Evolutionary conservation across 225 moss, liverwort and hornwort genomes (phyloP).

Genomic region (Anthoceros angustus): DNA sequence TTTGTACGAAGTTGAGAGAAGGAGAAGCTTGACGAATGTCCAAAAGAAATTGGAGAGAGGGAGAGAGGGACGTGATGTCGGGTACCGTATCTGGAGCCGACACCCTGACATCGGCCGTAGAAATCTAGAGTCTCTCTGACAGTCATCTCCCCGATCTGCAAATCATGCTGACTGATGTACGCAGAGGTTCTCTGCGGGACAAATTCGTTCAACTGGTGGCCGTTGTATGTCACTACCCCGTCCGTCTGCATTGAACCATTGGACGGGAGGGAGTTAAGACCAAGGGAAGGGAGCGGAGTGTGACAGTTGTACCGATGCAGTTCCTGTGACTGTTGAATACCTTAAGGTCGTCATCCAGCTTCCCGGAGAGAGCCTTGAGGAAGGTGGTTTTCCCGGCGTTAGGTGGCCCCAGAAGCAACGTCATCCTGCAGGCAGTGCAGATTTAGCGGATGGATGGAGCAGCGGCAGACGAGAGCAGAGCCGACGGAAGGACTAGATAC

Average conservation of each 20-base stretch:
- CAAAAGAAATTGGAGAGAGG: not conserved
- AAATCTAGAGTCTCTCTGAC: constrained; percentile 31
- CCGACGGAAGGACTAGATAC: not conserved
- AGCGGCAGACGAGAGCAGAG: not conserved
- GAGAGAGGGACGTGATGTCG: not conserved
- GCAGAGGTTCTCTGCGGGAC: constrained; percentile 19
- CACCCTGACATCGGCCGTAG: constrained; percentile 26
- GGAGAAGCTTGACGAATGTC: too few species aligned
- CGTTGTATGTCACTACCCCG: constrained; percentile 25
- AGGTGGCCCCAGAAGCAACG: constrained; percentile 25
- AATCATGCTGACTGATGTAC: constrained; percentile 26
- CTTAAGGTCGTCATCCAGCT: constrained; percentile 11
- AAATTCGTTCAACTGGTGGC: constrained; percentile 18
- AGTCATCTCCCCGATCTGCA: constrained; percentile 23
- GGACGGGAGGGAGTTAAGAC: not conserved
- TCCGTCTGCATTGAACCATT: constrained; percentile 1
- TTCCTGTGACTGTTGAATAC: not conserved
- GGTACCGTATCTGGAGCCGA: constrained; percentile 20
- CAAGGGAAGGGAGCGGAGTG: too few species aligned
- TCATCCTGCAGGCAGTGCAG: constrained; percentile 12
- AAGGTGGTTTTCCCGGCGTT: constrained; percentile 19
- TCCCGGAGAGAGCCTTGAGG: constrained; percentile 18
- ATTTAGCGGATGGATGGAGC: not conserved
- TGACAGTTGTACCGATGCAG: too few species aligned
- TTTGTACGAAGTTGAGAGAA: too few species aligned